Evolutionary conservation across 2,329 filamentous ascomycete species (phyloP), one percentile per base, ranked within the genome.

Genomic region (Verticillium klebahnii): DNA sequence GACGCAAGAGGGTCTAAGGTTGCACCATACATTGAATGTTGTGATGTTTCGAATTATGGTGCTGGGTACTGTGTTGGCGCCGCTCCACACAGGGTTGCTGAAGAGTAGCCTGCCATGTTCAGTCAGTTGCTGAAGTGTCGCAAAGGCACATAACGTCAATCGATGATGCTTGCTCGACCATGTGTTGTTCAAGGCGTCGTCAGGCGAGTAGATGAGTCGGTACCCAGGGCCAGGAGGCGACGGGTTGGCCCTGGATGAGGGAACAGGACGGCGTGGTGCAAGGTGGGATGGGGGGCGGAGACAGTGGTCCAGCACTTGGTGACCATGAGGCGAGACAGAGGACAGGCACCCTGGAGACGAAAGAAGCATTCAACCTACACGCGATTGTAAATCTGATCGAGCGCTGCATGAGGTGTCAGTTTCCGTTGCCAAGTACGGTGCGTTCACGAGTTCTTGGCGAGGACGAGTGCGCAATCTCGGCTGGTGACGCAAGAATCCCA

Each of bases 21-120:
- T 45, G 36, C 31, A 52, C 78, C 83, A 67, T 74, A 86, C 84
- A 68, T 82, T 81, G 62, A 83, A 71, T 55, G 82, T 80, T 32
- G 83, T 86, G 64, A 87, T 79, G 68, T 87, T 87, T 64, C 78
- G 76, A 66, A 86, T 78, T 64, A 85, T 78, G 61, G 82, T 85
- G 65, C 79, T 82, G 50, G 83, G 79, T 60, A 82, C 73, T 25
- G 79, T 80, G 64, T 76, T 76, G 60, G 77, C 77, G 66, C 81
- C 80, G 60, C 74, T 76, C 79, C 81, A 86, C 61, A 78, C 78
- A 34, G 84, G 84, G 72, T 86, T 85, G 74, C 81, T 86, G 72
- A 87, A 85, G 64, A 87, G 77, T 71, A 86, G 80, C 74, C 84
- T 86, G 66, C 17, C 23, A 52, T 14, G 14, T 52, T 8, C 17